Percentiles rank a stretch among this genome's conserved stretches.
These are phyloP conservation scores for Acer saccharum DNA, from an alignment of 345 rosid genomes.

Conservation along the genomic window DNA sequence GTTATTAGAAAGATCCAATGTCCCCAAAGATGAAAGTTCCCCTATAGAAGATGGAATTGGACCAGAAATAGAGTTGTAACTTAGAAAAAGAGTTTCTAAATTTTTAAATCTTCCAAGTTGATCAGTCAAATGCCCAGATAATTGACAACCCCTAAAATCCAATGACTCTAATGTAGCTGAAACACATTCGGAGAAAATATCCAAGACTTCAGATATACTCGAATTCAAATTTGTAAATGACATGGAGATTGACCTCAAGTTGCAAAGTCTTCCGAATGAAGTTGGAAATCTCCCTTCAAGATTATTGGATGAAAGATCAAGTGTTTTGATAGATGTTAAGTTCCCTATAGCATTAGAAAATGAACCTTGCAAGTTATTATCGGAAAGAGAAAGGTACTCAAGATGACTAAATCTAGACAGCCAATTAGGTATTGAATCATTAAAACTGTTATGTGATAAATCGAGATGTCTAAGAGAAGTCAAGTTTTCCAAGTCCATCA, in stretches of 20 bases:
- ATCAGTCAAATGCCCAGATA: background rate
- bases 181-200: background rate
- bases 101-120: background rate
- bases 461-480: slow-evolving; percentile 14
- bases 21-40: background rate
- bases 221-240: background rate
- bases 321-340: background rate
- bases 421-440: slow-evolving; percentile 16
- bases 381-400: background rate
- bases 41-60: background rate
- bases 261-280: slow-evolving; percentile 5
- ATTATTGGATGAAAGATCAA: background rate
- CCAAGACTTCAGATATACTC: background rate
- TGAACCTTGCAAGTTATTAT: background rate
- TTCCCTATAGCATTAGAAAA: slow-evolving; percentile 18
- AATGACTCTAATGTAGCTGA: background rate
- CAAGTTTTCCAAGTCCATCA: slow-evolving; percentile 8
- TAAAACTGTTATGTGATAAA: background rate
- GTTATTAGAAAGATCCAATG: background rate
- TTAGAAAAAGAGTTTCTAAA: accelerated
- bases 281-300: background rate
- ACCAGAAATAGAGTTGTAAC: background rate
- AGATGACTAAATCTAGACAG: background rate
- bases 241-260: slow-evolving; percentile 5
- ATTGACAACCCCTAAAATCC: background rate